phyloP scores from a whole-genome alignment of 768 basidiomycete species.

The Mycena chlorophos region DNA sequence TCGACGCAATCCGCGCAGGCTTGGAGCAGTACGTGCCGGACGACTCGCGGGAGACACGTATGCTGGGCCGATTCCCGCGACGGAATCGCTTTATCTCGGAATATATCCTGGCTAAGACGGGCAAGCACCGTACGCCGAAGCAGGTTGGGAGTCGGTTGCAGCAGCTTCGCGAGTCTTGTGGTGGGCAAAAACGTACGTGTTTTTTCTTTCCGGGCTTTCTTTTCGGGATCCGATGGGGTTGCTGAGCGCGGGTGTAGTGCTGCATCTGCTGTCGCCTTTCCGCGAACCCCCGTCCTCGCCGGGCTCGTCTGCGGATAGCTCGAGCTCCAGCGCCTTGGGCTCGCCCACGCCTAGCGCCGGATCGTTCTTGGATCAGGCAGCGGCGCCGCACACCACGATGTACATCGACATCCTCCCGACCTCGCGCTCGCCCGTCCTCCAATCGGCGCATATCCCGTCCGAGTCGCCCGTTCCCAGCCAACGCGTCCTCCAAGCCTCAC shows the following conservation, averaged over 20 bases:
- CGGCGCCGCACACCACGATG: conserved; percentile 37
- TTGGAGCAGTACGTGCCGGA: conserved; percentile 51
- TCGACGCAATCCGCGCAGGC: conserved; percentile 34
- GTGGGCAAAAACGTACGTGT: conserved; percentile 65
- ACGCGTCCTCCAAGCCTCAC: conserved; percentile 38
- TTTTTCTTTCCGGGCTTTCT: conserved; percentile 4
- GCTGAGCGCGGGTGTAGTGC: conserved; percentile 33
- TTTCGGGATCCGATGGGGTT: background rate
- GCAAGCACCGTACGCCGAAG: conserved; percentile 69
- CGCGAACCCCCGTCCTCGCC: conserved; percentile 24
- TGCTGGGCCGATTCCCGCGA: conserved; percentile 56
- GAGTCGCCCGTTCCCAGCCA: conserved; percentile 10
- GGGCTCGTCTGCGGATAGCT: conserved; percentile 10
- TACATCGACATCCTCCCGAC: conserved; percentile 47
- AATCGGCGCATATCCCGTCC: conserved; percentile 6
- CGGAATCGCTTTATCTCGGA: conserved; percentile 65
- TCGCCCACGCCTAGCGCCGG: conserved; percentile 15
- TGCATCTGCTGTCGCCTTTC: conserved; percentile 45
- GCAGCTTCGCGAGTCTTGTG: conserved; percentile 72
- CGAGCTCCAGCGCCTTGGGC: too few species aligned
- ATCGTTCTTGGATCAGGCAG: conserved; percentile 9
- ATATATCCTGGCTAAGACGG: conserved; percentile 59
- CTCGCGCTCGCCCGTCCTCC: too few species aligned
- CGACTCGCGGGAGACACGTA: conserved; percentile 47
- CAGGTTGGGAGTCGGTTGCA: conserved; percentile 81